These are phyloP conservation scores for Fomitopsis betulina DNA, from an alignment of 1,284 basidiomycete genomes.

Conservation along the genomic window DNA sequence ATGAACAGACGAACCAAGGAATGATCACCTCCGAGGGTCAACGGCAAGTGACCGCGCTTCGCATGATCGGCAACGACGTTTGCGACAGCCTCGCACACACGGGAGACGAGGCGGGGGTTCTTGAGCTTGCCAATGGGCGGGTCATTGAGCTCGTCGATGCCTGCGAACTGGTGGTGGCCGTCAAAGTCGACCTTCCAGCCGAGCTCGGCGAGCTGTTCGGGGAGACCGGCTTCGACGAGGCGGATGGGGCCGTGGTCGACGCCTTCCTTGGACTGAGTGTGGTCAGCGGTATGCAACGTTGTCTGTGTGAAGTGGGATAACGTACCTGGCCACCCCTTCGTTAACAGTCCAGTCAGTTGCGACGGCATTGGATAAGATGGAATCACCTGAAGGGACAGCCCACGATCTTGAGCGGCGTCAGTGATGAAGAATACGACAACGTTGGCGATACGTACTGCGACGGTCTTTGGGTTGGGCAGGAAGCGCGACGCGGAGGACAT, in stretches of 20 bases:
- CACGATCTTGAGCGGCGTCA: slow-evolving; percentile 47
- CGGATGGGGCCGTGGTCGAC: slow-evolving; percentile 91
- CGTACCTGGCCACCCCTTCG: slow-evolving; percentile 53
- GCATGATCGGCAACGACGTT: slow-evolving; percentile 72
- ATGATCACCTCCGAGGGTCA: slow-evolving; percentile 97
- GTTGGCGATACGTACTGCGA: slow-evolving; percentile 43
- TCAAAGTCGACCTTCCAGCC: slow-evolving; percentile 91
- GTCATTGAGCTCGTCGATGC: slow-evolving; percentile 63
- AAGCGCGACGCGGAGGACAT: slow-evolving; percentile 38
- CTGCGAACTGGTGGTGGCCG: slow-evolving; percentile 86
- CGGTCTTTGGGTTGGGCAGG: slow-evolving; percentile 63
- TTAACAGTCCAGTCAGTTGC: neutral
- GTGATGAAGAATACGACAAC: slow-evolving; percentile 4
- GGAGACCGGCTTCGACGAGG: slow-evolving; percentile 81
- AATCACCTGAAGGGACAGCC: slow-evolving; percentile 72
- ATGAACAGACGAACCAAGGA: slow-evolving; percentile 60
- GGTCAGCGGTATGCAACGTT: slow-evolving; percentile 6
- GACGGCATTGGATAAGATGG: neutral
- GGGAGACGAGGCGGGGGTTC: slow-evolving; percentile 83
- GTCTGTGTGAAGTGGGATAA: neutral
- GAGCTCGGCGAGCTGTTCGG: slow-evolving; percentile 71
- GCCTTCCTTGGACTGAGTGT: slow-evolving; percentile 62
- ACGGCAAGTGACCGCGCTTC: slow-evolving; percentile 74
- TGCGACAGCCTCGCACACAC: slow-evolving; percentile 83
- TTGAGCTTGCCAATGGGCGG: slow-evolving; percentile 85